These are phyloP conservation scores for Golubevia pallescens DNA, from an alignment of 1,284 basidiomycete genomes.

Conservation along the genomic window DNA sequence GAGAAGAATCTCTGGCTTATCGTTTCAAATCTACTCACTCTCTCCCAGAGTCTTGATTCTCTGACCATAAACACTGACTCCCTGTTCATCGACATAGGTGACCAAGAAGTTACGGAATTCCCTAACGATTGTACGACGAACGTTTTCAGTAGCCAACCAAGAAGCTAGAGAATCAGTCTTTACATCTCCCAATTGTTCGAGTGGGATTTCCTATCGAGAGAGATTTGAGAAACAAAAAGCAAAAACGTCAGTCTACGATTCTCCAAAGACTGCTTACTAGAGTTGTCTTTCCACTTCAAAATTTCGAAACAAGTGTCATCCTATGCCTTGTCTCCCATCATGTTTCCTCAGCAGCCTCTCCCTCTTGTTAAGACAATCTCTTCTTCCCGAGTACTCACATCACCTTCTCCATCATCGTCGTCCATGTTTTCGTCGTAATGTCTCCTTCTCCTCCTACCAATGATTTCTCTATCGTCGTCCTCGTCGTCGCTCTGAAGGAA, in stretches of 20 bases:
- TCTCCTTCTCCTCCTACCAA: conserved; percentile 62
- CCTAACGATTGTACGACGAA: conserved; percentile 84
- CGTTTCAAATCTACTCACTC: too few relatives aligned
- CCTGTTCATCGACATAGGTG: conserved; percentile 90
- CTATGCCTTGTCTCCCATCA: too few relatives aligned
- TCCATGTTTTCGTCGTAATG: conserved; percentile 69
- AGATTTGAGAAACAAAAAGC: neutral
- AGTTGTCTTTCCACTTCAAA: too few relatives aligned
- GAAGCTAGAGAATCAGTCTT: conserved; percentile 95
- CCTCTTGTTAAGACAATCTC: too few relatives aligned
- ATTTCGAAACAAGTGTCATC: too few relatives aligned
- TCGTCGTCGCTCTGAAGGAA: conserved; percentile 79
- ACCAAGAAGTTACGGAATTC: conserved; percentile 95
- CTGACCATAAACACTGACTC: conserved; percentile 90
- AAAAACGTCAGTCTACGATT: too few relatives aligned
- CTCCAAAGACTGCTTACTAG: too few relatives aligned
- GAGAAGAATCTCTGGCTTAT: too few relatives aligned
- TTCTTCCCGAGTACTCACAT: conserved; percentile 46
- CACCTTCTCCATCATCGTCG: conserved; percentile 70
- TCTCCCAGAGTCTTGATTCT: conserved; percentile 92
- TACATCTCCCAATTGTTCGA: conserved; percentile 96
- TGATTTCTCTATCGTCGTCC: conserved; percentile 44
- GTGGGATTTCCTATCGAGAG: conserved; percentile 78
- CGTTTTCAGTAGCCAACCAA: conserved; percentile 92
- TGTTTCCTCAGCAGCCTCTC: too few relatives aligned